These are phyloP conservation scores for Stemphylium vesicarium DNA, from an alignment of 2,329 filamentous ascomycete species.

Conservation along the genomic window DNA sequence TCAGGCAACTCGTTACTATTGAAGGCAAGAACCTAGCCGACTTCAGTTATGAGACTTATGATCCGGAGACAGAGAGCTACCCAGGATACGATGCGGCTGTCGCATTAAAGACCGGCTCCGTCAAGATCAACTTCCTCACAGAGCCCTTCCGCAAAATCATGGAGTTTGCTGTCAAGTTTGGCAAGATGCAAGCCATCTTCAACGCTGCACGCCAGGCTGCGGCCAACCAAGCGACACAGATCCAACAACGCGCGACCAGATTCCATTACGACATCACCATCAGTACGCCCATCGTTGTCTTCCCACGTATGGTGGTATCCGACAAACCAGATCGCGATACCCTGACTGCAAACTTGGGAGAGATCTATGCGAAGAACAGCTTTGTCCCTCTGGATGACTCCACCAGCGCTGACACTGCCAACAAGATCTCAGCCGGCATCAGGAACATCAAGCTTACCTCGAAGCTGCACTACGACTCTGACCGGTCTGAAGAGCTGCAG, in stretches of 20 bases:
- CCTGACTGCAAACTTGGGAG: conserved; percentile 90
- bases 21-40: conserved; percentile 95
- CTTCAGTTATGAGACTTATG: conserved; percentile 97
- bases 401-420: conserved; percentile 74
- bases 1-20: conserved; percentile 89
- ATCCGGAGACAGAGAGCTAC: conserved; percentile 75
- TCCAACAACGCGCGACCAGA: conserved; percentile 87
- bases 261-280: conserved; percentile 94
- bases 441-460: conserved; percentile 91
- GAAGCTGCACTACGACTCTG: conserved; percentile 78
- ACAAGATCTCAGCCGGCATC: conserved; percentile 89
- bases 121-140: conserved; percentile 96
- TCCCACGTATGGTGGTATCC: conserved; percentile 77
- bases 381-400: conserved; percentile 86
- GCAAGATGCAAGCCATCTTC: conserved; percentile 99
- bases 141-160: conserved; percentile 98
- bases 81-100: conserved; percentile 95
- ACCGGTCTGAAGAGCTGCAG: conserved; percentile 82
- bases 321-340: conserved; percentile 77
- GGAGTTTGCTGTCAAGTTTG: conserved; percentile 97
- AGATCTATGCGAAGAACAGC: conserved; percentile 95
- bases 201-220: conserved; percentile 96
- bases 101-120: conserved; percentile 86
- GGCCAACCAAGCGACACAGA: conserved; percentile 88
- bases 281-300: conserved; percentile 94